Base-by-base conservation (phyloP, 441 rosid genomes). In the Raphanus hybrid region DNA sequence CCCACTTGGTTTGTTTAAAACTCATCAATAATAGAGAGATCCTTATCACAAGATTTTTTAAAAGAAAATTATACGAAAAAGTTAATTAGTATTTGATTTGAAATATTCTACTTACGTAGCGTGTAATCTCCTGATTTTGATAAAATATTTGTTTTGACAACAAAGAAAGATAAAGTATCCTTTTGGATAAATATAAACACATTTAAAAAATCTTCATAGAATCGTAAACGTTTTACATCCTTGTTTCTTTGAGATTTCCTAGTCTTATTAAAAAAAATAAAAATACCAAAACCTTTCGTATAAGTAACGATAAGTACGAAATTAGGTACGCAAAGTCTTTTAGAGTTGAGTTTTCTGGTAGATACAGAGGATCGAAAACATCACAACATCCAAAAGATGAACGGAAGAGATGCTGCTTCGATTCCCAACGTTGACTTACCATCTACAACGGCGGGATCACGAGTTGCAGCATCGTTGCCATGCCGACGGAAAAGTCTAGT, bases 1-100 rank as follows among this genome's bases (percentile, higher is more conserved):
- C 75, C 37, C 29, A 64, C 39, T 55, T 64, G 66, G 52, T 64
- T 69, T 18, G 16, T 64, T 54, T 69, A 34, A 16, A 55, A 69
- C 64, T 57, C 63, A 35, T 16, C 7, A 54, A 54, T 54, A 16
- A 16, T 50, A 50, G 18, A 43, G 50, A 43, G 50, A 54, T 54
- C 59, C 59, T 54, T 54, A 16, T 54, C 59, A 52, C 9, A 52
- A 52, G 58, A 15, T 16, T 52, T 15, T 50, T 7, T 14, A 52
- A 52, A 52, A 52, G 6, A 6, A 1, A 48, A 14, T 5, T 54
- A 54, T 16, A 16, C 16, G 59, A 54, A 54, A 52, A 7, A 6
- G 8, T 48, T 52, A 15, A 54, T 15, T 54, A 54, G 10, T 54
- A 52, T 15, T 54, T 54, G 23, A 54, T 54, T 54, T 15, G 59